Evolutionary conservation across 2,329 filamentous ascomycete species (phyloP).

Genomic region (Colletotrichum caudatum): DNA sequence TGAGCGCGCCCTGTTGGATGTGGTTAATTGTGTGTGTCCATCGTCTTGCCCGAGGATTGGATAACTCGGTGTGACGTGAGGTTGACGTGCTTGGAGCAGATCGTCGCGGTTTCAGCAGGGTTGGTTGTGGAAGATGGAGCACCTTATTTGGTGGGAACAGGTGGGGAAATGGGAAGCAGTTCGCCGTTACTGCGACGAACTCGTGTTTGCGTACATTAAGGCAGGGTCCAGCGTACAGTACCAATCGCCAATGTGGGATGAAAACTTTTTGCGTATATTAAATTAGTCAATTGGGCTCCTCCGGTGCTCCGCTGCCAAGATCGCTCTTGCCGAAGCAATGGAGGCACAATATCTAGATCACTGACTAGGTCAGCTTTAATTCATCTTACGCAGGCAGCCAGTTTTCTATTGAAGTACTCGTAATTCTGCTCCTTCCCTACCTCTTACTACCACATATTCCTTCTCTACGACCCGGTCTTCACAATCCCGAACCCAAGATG

Average conservation of each 20-base stretch:
- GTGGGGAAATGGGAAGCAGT: conserved; percentile 30
- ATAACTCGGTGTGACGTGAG: conserved; percentile 11
- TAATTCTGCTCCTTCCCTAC: neutral
- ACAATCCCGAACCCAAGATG: neutral
- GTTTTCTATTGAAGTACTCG: neutral
- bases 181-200: conserved; percentile 31
- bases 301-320: no score
- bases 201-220: conserved; percentile 2
- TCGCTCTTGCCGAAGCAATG: no score
- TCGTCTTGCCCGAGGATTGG: conserved; percentile 1
- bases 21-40: neutral
- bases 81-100: conserved; percentile 14
- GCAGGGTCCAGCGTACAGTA: no score
- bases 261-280: no score
- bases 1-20: neutral
- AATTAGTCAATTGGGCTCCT: no score
- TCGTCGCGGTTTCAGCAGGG: conserved; percentile 36
- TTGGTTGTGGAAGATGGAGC: conserved; percentile 20
- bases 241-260: no score
- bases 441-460: neutral
- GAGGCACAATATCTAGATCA: no score
- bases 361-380: neutral
- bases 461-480: neutral
- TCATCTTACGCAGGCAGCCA: neutral
- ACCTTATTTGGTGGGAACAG: conserved; percentile 41